phyloP scores from a whole-genome alignment of 148 eudicot species.

The Rhododendron vialii region DNA sequence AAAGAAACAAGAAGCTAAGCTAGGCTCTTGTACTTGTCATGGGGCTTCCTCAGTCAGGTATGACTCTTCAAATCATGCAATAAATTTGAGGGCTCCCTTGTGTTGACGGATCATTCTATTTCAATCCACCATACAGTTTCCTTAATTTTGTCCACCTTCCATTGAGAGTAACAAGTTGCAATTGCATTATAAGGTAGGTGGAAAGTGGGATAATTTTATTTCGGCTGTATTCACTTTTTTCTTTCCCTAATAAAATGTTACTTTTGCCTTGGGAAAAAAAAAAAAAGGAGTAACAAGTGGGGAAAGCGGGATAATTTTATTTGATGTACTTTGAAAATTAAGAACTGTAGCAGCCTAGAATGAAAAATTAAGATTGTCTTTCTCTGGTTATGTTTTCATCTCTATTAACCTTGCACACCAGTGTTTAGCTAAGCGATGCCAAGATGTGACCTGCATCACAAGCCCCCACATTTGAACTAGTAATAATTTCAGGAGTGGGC shows the following conservation, averaged over 20 bases:
- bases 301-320: too few relatives aligned
- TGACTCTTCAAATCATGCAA: not conserved
- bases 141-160: not conserved
- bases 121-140: not conserved
- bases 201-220: too few relatives aligned
- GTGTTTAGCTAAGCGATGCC: not conserved
- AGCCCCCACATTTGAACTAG: not conserved
- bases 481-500: not conserved
- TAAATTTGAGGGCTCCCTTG: not conserved
- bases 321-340: not conserved
- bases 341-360: not conserved
- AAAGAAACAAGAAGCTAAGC: not conserved
- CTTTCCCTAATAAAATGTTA: too few relatives aligned
- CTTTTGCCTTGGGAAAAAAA: too few relatives aligned
- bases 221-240: too few relatives aligned
- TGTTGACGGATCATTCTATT: not conserved
- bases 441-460: not conserved
- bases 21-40: not conserved
- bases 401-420: not conserved
- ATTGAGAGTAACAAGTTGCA: not conserved
- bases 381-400: not conserved
- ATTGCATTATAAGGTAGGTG: not conserved
- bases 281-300: too few relatives aligned
- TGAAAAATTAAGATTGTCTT: not conserved
- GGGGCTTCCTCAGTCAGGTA: not conserved